Base-by-base conservation (phyloP, 2,329 filamentous ascomycete species). In the Mariannaea elegans region DNA sequence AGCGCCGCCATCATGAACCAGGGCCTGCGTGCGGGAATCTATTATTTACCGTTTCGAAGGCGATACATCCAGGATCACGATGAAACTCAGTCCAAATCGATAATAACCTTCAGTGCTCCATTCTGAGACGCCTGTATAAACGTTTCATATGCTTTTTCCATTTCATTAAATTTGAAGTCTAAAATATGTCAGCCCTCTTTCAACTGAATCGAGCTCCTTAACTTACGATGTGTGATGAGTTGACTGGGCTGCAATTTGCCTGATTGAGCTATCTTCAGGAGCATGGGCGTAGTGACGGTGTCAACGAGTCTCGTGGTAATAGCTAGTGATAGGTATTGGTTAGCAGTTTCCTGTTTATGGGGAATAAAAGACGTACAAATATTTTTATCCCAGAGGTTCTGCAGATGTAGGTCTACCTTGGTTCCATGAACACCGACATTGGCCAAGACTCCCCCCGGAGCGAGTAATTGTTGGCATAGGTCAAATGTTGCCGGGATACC, bases 381-480 rank as follows among this genome's bases (percentile, higher is more conserved):
- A 63, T 86, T 86, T 59, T 78, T 77, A 56, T 78, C 74, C 85
- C 84, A 87, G 5, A 87, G 73, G 45, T 76, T 77, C 54, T 87
- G 80, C 13, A 87, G 74, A 36, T 84, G 78, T 38, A 87, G 71
- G 54, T 81, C 75, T 0, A 80, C 84, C 45, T 79, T 80, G n/a
- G 73, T 78, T 0, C 84, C 84, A 65, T 87, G 84, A 7, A 87
- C 85, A 8, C 85, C 85, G 2, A 87, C 78, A 66, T 87, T 87
- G 4, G 84, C 84, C 62, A 87, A 80, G 1, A 76, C 73, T 4
- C 83, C 85, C 1, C 84, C 84, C 0, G 80, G 74, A 0, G 81
- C 84, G 9, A 87, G 77, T 21, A 88, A 66, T 7, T 80, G 73
- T 69, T 87, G 84, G 51, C 80, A 82, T 39, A 86, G 72, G 14